Evolutionary conservation across 306 rosid species (phyloP).

Genomic region (Dryas alaskensis): DNA sequence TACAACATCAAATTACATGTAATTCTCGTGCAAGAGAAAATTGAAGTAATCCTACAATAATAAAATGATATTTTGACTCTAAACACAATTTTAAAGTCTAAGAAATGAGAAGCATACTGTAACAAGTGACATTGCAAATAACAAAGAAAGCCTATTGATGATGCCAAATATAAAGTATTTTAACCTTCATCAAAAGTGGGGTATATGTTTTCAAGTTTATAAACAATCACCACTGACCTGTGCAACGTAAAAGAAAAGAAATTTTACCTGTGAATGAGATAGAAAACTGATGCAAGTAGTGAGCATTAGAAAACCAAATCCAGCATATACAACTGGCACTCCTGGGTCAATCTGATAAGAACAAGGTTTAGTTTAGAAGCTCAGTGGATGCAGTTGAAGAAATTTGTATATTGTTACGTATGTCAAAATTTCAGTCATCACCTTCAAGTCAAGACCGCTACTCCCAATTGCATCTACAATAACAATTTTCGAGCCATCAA

Average conservation of each 20-base stretch:
- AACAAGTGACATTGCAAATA: neutral
- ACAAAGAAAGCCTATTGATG: neutral
- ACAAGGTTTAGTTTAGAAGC: conserved; percentile 20
- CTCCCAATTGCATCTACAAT: conserved; percentile 93
- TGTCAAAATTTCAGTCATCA: conserved; percentile 24
- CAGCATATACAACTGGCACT: conserved; percentile 91
- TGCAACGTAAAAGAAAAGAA: neutral
- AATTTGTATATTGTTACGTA: neutral
- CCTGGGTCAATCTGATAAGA: conserved; percentile 83
- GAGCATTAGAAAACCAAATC: conserved; percentile 97
- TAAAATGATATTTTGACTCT: too few species aligned
- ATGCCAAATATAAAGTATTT: neutral
- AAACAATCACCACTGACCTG: conserved; percentile 3
- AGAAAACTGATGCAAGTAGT: conserved; percentile 91
- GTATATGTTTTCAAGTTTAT: conserved; percentile 1
- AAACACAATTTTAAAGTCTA: too few species aligned
- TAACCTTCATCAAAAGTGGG: conserved; percentile 11
- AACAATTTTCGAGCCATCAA: conserved; percentile 64
- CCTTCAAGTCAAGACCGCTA: conserved; percentile 91
- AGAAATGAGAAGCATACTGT: neutral
- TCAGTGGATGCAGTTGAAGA: conserved; percentile 17
- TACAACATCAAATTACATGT: neutral
- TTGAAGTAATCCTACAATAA: too few species aligned
- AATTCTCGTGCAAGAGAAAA: too few species aligned
- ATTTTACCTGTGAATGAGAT: conserved; percentile 83